phyloP scores from a whole-genome alignment of 768 basidiomycete species.

The Xerocomus spinulosus region DNA sequence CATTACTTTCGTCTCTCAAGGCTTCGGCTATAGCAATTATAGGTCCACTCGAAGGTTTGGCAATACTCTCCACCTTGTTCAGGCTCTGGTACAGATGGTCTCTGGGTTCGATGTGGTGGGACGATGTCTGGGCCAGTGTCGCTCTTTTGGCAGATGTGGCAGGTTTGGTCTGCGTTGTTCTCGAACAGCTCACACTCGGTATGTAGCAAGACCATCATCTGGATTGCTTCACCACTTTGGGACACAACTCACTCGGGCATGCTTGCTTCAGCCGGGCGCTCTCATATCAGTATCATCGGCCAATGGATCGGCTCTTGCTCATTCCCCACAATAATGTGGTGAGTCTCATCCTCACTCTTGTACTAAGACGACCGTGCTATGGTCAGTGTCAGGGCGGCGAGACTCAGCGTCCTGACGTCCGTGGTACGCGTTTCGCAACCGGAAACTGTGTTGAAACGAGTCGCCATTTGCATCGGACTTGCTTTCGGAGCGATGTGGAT shows the following conservation, averaged over 20 bases:
- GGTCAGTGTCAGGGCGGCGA: conserved; percentile 6
- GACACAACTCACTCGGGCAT: neutral
- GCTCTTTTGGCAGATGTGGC: conserved; percentile 6
- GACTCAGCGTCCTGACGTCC: conserved; percentile 15
- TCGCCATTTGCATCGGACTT: conserved; percentile 2
- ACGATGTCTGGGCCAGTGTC: conserved; percentile 12
- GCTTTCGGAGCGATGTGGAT: conserved; percentile 14
- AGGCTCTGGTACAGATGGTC: conserved; percentile 15
- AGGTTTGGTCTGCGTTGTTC: neutral
- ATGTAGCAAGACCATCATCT: neutral
- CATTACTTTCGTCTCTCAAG: neutral
- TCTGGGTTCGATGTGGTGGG: conserved; percentile 15
- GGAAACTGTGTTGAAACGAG: neutral
- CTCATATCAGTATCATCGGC: neutral
- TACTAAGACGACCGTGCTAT: neutral
- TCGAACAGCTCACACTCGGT: neutral
- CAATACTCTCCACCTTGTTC: conserved; percentile 10
- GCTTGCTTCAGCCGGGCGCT: neutral
- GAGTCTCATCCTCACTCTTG: neutral
- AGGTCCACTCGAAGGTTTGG: conserved; percentile 2
- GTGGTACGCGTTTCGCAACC: conserved; percentile 14
- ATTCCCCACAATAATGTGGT: conserved; percentile 7
- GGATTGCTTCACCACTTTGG: neutral
- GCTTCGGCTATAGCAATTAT: conserved; percentile 1
- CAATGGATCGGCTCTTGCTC: conserved; percentile 6